Evolutionary conservation across 2,329 filamentous ascomycete species (phyloP).

Genomic region (Curvularia lunata): DNA sequence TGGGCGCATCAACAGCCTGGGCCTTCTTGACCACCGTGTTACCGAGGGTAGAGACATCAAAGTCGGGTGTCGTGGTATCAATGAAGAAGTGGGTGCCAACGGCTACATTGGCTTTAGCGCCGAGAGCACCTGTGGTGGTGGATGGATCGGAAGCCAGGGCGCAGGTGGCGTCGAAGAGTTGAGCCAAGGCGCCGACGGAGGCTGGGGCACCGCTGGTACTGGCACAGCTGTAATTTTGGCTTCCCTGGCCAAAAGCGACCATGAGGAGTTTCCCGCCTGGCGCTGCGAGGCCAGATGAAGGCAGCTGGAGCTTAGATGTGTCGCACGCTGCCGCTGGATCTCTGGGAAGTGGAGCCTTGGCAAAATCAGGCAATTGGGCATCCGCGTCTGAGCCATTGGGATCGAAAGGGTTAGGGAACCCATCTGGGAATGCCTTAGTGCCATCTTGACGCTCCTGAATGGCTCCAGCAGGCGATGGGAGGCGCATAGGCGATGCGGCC

Average conservation of each 20-base stretch:
- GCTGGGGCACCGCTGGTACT: conserved; percentile 40
- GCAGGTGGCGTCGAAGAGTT: conserved; percentile 37
- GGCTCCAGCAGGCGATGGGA: conserved; percentile 12
- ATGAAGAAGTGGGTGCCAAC: conserved; percentile 81
- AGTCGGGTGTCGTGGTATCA: conserved; percentile 74
- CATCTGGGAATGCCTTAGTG: conserved; percentile 2
- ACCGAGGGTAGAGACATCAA: conserved; percentile 73
- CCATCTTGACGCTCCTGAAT: conserved; percentile 26
- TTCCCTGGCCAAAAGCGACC: conserved; percentile 56
- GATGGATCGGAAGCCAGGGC: conserved; percentile 23
- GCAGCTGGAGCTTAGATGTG: conserved; percentile 32
- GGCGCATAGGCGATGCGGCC: conserved; percentile 30
- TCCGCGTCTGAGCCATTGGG: no score
- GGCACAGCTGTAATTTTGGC: conserved; percentile 59
- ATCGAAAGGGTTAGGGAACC: no score
- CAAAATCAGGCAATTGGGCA: no score
- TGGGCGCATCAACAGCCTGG: conserved; percentile 67
- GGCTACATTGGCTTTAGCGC: conserved; percentile 29
- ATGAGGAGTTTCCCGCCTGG: conserved; percentile 49
- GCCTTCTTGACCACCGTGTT: conserved; percentile 72
- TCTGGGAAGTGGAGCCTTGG: no score
- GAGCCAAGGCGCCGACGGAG: conserved; percentile 53
- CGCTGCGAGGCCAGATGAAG: conserved; percentile 34
- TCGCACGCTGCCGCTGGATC: conserved; percentile 22
- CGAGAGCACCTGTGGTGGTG: conserved; percentile 35